phyloP scores from a whole-genome alignment of 139 green algal species.

The Tetratostichococcus sp. region DNA sequence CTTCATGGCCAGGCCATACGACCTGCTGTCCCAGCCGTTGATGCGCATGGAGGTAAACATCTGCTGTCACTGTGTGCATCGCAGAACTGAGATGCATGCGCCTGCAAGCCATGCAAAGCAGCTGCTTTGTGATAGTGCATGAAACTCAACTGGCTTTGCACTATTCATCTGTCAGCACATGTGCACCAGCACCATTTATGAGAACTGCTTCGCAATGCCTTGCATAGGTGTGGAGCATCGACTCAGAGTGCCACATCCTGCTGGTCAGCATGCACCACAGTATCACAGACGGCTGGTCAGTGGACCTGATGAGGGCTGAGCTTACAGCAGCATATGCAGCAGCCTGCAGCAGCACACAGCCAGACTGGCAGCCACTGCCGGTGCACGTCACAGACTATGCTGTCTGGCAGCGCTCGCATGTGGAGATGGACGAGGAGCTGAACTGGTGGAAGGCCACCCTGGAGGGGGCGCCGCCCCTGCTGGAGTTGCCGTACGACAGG shows the following conservation, averaged over 20 bases:
- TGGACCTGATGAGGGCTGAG: not conserved
- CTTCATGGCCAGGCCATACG: not conserved
- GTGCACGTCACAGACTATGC: conserved; percentile 6
- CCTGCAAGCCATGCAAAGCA: too few species aligned
- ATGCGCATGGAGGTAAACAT: not conserved
- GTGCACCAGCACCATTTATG: too few species aligned
- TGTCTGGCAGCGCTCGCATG: not conserved
- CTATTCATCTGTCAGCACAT: too few species aligned
- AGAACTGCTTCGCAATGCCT: too few species aligned
- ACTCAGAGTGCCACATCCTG: not conserved
- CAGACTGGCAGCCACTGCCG: not conserved
- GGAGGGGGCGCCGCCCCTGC: not conserved
- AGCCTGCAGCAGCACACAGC: not conserved
- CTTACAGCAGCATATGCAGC: not conserved
- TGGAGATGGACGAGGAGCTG: not conserved
- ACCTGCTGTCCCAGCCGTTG: not conserved
- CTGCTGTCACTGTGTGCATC: not conserved
- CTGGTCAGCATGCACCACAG: conserved; percentile 3
- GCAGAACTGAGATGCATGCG: too few species aligned
- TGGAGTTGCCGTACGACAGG: not conserved
- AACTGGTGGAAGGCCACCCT: not conserved
- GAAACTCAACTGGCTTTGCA: too few species aligned
- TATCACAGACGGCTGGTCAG: conserved; percentile 6
- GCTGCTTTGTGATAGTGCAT: too few species aligned
- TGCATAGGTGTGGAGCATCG: not conserved